Conservation (phyloP, 139 green algal species). For the Yamagishiella unicocca region DNA sequence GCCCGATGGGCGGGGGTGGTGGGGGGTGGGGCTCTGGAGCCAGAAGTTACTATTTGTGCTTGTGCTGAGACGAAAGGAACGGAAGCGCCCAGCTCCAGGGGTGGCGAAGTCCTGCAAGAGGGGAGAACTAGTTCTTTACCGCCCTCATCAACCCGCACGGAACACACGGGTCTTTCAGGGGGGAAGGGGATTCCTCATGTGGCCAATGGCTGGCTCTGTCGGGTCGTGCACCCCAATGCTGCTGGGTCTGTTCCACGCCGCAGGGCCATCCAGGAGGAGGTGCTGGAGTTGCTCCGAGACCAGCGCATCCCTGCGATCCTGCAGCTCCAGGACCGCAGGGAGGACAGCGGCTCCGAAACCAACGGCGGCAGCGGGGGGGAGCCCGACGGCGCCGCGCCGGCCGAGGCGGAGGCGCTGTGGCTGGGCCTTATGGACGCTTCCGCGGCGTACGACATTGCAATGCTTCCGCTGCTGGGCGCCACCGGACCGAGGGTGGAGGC, state of each 20-base stretch:
- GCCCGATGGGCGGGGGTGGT: background rate
- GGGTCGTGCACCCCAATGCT: too few species aligned
- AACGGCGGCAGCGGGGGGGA: background rate
- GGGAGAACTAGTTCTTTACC: too few species aligned
- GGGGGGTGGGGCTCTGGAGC: background rate
- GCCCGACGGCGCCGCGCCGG: background rate
- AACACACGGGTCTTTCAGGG: too few species aligned
- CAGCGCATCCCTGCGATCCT: background rate
- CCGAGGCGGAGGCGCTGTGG: background rate
- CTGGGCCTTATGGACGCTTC: conserved; percentile 32
- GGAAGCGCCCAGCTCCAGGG: too few species aligned
- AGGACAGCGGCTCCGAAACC: background rate
- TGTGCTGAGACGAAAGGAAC: too few species aligned
- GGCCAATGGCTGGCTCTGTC: too few species aligned
- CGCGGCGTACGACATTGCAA: conserved; percentile 13
- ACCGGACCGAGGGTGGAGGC: conserved; percentile 12
- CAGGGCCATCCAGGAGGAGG: conserved; percentile 25
- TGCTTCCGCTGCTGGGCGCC: conserved; percentile 36
- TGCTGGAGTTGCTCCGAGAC: conserved; percentile 1
- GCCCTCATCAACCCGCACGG: too few species aligned
- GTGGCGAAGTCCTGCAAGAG: too few species aligned
- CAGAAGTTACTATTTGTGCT: too few species aligned
- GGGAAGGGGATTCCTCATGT: too few species aligned
- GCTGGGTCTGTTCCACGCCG: too few species aligned
- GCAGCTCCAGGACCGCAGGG: background rate